A percentile compares a stretch with the other conserved stretches of the same genome.
phyloP scores from a whole-genome alignment of 441 rosid species.

The Dalechampia spathulata region DNA sequence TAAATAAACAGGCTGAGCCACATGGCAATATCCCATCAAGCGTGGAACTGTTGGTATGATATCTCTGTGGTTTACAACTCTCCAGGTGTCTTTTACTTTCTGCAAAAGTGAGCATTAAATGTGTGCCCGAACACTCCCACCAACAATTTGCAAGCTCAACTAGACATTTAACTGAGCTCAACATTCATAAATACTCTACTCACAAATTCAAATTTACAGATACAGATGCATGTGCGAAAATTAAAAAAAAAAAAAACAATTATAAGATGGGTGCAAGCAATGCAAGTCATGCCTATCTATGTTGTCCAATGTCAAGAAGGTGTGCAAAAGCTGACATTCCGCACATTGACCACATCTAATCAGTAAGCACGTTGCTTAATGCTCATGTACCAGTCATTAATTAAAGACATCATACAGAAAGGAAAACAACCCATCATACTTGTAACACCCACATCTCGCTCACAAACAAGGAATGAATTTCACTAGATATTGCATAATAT shows the following conservation, averaged over 20 bases:
- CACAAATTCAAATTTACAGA: not conserved
- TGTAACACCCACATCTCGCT: not conserved
- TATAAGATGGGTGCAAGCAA: not conserved
- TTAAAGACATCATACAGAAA: too few species aligned
- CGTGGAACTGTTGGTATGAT: constrained; percentile 94
- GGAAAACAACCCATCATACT: not conserved
- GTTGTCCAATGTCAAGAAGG: not conserved
- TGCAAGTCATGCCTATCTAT: not conserved
- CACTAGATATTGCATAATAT: not conserved
- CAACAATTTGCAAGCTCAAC: not conserved
- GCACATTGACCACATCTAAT: too few species aligned
- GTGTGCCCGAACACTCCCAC: constrained; percentile 9
- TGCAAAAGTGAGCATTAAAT: constrained; percentile 26
- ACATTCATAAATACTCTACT: not conserved
- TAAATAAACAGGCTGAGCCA: constrained; percentile 85
- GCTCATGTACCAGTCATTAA: too few species aligned
- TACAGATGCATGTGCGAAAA: not conserved
- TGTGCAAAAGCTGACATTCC: too few species aligned
- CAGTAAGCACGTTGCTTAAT: too few species aligned
- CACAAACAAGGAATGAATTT: not conserved
- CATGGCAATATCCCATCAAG: constrained; percentile 96
- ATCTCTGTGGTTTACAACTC: constrained; percentile 94
- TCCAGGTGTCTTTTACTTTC: constrained; percentile 94
- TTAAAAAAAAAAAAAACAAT: not conserved
- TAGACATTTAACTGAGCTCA: not conserved